These are phyloP conservation scores for Colletotrichum caudatum DNA, from an alignment of 2,329 filamentous ascomycete species.

Conservation along the genomic window DNA sequence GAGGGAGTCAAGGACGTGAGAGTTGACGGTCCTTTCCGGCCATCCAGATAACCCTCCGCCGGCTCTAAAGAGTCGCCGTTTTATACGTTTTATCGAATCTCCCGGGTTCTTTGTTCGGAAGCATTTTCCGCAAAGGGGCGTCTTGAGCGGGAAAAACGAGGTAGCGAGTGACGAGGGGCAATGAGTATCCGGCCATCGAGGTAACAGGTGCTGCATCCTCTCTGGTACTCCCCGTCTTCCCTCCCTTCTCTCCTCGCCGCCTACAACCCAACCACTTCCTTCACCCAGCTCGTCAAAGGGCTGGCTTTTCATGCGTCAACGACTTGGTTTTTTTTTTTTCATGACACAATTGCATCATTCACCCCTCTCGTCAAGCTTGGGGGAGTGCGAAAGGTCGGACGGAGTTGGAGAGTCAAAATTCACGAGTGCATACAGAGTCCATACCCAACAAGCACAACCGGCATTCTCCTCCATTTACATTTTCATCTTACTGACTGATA, in stretches of 20 bases:
- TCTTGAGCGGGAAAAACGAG: background rate
- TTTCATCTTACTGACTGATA: background rate
- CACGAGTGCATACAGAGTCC: background rate
- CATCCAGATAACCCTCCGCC: slow-evolving; percentile 48
- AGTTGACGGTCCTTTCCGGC: slow-evolving; percentile 64
- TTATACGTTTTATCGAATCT: slow-evolving; percentile 35
- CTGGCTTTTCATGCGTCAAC: slow-evolving; percentile 4
- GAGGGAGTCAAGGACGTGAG: slow-evolving; percentile 67
- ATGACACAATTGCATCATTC: slow-evolving; percentile 14
- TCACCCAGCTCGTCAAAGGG: background rate
- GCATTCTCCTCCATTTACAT: background rate
- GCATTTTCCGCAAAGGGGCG: background rate
- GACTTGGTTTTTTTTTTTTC: slow-evolving; percentile 9
- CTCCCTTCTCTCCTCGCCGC: background rate
- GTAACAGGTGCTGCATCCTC: too few relatives aligned
- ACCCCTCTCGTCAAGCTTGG: slow-evolving; percentile 12
- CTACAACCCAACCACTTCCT: background rate
- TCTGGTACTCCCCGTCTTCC: too few relatives aligned
- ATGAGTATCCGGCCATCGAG: background rate
- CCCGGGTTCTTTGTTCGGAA: background rate
- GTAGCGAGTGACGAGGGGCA: background rate
- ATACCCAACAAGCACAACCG: slow-evolving; percentile 4
- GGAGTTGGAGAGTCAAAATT: slow-evolving; percentile 11
- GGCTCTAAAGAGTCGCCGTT: background rate
- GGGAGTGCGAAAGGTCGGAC: slow-evolving; percentile 9